Conservation (phyloP, 2,329 filamentous ascomycete species). For the Ceratocystis alfenasii region DNA sequence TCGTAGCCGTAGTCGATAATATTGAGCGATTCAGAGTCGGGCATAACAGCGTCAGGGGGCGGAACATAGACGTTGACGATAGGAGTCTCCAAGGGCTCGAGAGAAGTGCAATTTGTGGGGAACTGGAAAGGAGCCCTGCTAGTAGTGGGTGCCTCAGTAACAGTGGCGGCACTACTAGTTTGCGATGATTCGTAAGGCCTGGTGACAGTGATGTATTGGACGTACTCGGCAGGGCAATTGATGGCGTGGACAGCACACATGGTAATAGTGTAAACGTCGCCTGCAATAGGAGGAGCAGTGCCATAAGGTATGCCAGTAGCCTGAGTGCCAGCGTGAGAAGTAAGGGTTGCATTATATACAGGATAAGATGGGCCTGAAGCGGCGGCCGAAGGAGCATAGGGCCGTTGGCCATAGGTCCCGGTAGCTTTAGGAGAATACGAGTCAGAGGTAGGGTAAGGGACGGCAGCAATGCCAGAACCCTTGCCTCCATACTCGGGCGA, state of each 20-base stretch:
- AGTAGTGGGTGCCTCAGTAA: slow-evolving; percentile 1
- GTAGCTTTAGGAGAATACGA: slow-evolving; percentile 11
- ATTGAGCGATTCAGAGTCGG: slow-evolving; percentile 6
- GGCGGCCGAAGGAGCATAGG: background rate
- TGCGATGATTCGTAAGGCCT: background rate
- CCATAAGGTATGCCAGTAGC: slow-evolving; percentile 17
- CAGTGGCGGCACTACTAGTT: background rate
- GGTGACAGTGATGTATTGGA: slow-evolving; percentile 29
- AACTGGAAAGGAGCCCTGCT: slow-evolving; percentile 12
- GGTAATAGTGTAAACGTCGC: slow-evolving; percentile 29
- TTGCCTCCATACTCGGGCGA: background rate
- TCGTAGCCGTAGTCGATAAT: slow-evolving; percentile 11
- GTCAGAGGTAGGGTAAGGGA: background rate
- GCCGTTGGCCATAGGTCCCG: background rate
- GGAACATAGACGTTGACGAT: slow-evolving; percentile 19
- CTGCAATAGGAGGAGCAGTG: slow-evolving; percentile 14
- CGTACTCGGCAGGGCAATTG: slow-evolving; percentile 33
- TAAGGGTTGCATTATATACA: background rate
- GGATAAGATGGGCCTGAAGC: background rate
- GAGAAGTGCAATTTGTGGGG: slow-evolving; percentile 13
- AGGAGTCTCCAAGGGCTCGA: slow-evolving; percentile 12
- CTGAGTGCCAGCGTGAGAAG: slow-evolving; percentile 15
- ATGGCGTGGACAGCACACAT: slow-evolving; percentile 30
- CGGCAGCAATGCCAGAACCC: background rate
- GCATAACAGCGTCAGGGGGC: slow-evolving; percentile 8